phyloP scores from a whole-genome alignment of 192 early-diverging fungal genomes.

The Backusella tarrabulga region DNA sequence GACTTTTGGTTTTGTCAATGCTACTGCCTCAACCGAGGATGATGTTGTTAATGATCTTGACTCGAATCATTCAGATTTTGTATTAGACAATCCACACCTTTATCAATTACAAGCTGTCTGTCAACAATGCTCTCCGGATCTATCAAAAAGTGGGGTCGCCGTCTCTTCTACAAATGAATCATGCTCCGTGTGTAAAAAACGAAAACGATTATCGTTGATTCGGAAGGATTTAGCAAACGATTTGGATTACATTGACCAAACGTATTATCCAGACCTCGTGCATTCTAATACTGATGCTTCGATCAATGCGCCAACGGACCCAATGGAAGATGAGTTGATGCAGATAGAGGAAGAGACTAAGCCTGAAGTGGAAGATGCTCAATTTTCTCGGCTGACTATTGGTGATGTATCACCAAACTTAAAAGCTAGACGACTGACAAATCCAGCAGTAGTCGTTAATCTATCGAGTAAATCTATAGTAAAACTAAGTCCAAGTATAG shows the following conservation, averaged over 20 bases:
- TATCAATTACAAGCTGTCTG: neutral
- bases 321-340: neutral
- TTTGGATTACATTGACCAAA: slow-evolving; percentile 26
- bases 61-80: neutral
- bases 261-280: slow-evolving; percentile 18
- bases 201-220: neutral
- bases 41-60: neutral
- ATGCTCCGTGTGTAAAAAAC: neutral
- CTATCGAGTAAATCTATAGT: neutral
- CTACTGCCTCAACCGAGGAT: neutral
- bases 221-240: slow-evolving; percentile 10
- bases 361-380: neutral
- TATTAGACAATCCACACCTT: slow-evolving; percentile 3
- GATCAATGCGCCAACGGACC: neutral
- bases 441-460: neutral
- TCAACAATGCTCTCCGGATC: neutral
- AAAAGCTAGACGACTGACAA: neutral
- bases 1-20: slow-evolving; percentile 1
- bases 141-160: neutral
- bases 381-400: slow-evolving; percentile 3
- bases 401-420: slow-evolving; percentile 4
- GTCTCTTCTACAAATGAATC: neutral
- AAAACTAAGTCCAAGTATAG: slow-evolving; percentile 11
- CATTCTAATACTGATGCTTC: slow-evolving; percentile 9
- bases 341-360: slow-evolving; percentile 15